These are phyloP conservation scores for Ceratocystis destructans DNA, from an alignment of 2,329 filamentous ascomycete species.

Conservation along the genomic window DNA sequence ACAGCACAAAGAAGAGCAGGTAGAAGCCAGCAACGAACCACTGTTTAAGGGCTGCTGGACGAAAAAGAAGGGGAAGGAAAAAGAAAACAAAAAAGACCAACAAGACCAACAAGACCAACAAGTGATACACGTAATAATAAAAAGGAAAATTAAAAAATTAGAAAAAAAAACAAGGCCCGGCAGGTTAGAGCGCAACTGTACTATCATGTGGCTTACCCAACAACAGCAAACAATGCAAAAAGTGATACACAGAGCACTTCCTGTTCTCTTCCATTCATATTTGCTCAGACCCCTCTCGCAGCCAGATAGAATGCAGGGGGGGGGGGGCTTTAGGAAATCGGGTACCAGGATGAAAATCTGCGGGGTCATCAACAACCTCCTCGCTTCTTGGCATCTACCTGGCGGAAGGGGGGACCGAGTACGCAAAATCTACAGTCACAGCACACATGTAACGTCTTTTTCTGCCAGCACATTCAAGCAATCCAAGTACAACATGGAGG, in stretches of 20 bases:
- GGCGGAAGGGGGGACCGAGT: not conserved
- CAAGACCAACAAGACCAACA: not conserved
- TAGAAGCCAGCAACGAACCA: not conserved
- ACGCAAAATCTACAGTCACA: not conserved
- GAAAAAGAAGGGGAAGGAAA: not conserved
- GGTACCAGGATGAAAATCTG: not conserved
- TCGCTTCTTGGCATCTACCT: not conserved
- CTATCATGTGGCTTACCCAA: not conserved
- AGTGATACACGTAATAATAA: not conserved
- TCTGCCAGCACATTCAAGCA: not conserved
- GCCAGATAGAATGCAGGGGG: not conserved
- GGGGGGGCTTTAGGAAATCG: not conserved
- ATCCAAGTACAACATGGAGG: not conserved
- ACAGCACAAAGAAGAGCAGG: not conserved
- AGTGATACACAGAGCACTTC: not conserved
- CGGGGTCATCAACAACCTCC: not conserved
- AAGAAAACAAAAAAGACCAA: not conserved
- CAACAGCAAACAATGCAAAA: not conserved
- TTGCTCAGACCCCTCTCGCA: constrained; percentile 5
- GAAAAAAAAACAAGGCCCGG: not conserved
- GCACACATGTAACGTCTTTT: not conserved
- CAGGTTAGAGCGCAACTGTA: not conserved
- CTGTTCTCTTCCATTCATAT: not conserved
- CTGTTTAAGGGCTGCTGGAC: not conserved
- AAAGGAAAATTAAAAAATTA: not conserved